Conservation (phyloP, 2,329 filamentous ascomycete species). For the Dactylellina haptotyla region DNA sequence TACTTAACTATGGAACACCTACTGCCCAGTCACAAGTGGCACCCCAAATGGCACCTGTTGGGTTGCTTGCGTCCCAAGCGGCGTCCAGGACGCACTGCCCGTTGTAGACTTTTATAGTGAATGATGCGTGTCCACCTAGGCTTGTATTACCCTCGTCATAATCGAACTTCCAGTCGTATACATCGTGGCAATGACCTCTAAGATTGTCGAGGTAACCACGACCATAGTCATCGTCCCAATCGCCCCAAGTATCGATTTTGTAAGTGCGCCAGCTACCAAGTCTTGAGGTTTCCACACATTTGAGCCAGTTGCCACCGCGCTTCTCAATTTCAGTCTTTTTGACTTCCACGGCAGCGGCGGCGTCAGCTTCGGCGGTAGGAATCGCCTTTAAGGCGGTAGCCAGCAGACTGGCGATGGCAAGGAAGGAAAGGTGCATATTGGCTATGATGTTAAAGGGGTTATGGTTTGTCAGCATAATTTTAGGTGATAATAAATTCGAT, state of each 20-base stretch:
- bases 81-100: conserved; percentile 18
- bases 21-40: not conserved
- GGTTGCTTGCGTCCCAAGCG: conserved; percentile 11
- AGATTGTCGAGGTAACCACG: not conserved
- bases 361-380: not conserved
- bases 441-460: no score
- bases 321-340: not conserved
- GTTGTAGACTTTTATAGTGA: not conserved
- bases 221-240: conserved; percentile 25
- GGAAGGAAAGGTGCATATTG: no score
- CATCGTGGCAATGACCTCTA: not conserved
- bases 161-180: conserved; percentile 13
- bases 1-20: no score
- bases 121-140: conserved; percentile 14
- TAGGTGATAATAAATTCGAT: no score
- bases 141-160: conserved; percentile 9
- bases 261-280: not conserved
- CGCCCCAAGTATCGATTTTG: conserved; percentile 20
- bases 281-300: not conserved
- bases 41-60: conserved; percentile 15
- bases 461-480: no score
- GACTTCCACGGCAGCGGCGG: not conserved
- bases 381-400: not conserved
- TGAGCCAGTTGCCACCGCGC: conserved; percentile 4
- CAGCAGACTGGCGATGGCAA: not conserved